Percentiles rank a stretch among this genome's conserved stretches.
Conservation (phyloP, 2,329 filamentous ascomycete species). For the Cercospora zeina region DNA sequence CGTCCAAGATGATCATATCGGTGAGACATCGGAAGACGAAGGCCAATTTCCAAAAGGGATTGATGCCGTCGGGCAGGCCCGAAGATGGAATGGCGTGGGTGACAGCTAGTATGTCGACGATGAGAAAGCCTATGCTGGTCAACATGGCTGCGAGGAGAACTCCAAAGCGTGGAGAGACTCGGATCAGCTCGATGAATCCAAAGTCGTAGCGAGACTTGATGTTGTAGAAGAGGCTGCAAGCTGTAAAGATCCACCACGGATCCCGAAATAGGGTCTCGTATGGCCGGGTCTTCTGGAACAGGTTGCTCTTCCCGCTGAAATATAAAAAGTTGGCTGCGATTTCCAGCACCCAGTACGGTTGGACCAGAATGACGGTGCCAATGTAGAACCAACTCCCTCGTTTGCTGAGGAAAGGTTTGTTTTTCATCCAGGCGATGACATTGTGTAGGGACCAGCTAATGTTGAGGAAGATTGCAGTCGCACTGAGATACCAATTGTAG, state of each 20-base stretch:
- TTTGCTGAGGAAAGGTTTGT: constrained; percentile 54
- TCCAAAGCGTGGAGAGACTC: constrained; percentile 64
- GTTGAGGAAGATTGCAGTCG: constrained; percentile 61
- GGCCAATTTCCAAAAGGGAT: constrained; percentile 65
- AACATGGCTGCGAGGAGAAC: constrained; percentile 63
- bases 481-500: constrained; percentile 63
- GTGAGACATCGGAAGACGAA: constrained; percentile 68
- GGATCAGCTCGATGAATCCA: constrained; percentile 56
- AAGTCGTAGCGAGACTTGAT: constrained; percentile 65
- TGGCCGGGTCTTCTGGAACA: constrained; percentile 59
- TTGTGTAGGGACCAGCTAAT: constrained; percentile 63
- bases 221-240: constrained; percentile 60
- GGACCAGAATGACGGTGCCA: constrained; percentile 57
- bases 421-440: constrained; percentile 68
- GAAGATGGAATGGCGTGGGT: constrained; percentile 43
- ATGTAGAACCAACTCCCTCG: constrained; percentile 59
- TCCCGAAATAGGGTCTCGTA: constrained; percentile 64
- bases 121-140: constrained; percentile 60
- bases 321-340: constrained; percentile 66
- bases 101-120: constrained; percentile 62
- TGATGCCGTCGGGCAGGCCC: constrained; percentile 55
- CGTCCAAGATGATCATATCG: constrained; percentile 66
- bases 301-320: constrained; percentile 47
- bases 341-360: constrained; percentile 65
- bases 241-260: constrained; percentile 69